Base-by-base conservation (phyloP, 164 flowering plant species). In the Saururus chinensis region DNA sequence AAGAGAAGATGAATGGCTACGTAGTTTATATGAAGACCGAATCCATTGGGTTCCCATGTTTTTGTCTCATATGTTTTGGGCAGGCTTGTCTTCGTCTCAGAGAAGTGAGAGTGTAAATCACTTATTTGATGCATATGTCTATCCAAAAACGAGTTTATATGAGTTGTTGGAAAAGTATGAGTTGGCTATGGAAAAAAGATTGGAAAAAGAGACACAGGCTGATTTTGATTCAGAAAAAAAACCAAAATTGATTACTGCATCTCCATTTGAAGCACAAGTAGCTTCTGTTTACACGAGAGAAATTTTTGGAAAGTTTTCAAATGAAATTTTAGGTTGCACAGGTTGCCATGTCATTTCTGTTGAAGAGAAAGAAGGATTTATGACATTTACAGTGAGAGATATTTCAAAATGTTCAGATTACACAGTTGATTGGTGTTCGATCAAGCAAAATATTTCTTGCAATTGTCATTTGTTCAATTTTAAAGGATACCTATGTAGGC, bases 381-480 rank as follows among this genome's bases (percentile, higher is more conserved):
- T 80, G 75, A 84, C 81, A 19, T 89, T 63, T 64, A 67, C 84
- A 66, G 97, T 89, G 84, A 82, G 68, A 84, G 83, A 67, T 90
- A 83, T 56, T 84, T 81, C 73, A 89, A 87, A 60, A 68, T 71
- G n/a, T 84, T 74, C 64, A 81, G 83, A 41, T 51, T 83, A 89
- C 51, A 72, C 67, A 20, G 95, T 89, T n/a, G 68, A 79, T 14
- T 73, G 84, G 19, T 82, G 84, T 72, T 59, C 71, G 57, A 64
- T 77, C 25, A 92, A 89, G 61, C 67, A 75, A 79, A 84, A 64
- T 68, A 89, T 85, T 52, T 74, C 63, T 45, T 89, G 96, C 61
- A 85, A 87, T 70, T 89, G 96, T 68, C 81, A 72, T 68, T 82
- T 87, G 92, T 87, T 87, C 76, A 89, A 89, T 73, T 85, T 80